Evolutionary conservation across 139 green algal genomes (phyloP).

Genomic region (Chlorella sorokiniana): DNA sequence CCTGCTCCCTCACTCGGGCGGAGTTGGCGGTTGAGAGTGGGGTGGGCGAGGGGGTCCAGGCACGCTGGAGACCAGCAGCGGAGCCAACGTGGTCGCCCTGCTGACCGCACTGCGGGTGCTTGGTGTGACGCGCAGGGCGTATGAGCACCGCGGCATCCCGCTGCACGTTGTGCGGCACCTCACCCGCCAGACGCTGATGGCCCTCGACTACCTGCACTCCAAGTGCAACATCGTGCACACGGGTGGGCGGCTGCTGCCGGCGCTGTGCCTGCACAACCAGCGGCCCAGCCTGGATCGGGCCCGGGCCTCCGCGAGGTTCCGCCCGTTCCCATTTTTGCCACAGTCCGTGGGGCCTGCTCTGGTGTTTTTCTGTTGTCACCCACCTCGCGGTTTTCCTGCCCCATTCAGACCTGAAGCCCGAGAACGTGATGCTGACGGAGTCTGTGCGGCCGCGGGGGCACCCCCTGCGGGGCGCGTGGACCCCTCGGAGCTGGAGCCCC

Average conservation of each 20-base stretch:
- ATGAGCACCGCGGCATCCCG: conserved; percentile 77
- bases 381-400: no score
- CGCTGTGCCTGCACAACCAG: not conserved
- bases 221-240: conserved; percentile 90
- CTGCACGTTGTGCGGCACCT: conserved; percentile 85
- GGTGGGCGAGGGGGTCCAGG: no score
- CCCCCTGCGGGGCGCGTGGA: conserved; percentile 1
- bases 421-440: conserved; percentile 94
- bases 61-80: no score
- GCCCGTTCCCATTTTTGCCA: no score
- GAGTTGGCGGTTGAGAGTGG: no score
- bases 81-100: no score
- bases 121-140: conserved; percentile 35
- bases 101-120: no score
- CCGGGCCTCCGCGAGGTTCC: no score
- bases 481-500: conserved; percentile 29
- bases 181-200: conserved; percentile 82
- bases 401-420: conserved; percentile 88
- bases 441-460: conserved; percentile 50
- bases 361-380: no score
- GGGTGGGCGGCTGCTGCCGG: not conserved
- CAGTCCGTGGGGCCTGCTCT: no score
- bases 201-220: conserved; percentile 92
- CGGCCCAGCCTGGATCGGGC: not conserved
- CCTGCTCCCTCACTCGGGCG: no score